These are phyloP conservation scores for Parastagonospora nodorum DNA, from an alignment of 2,329 filamentous ascomycete genomes.

Conservation along the genomic window DNA sequence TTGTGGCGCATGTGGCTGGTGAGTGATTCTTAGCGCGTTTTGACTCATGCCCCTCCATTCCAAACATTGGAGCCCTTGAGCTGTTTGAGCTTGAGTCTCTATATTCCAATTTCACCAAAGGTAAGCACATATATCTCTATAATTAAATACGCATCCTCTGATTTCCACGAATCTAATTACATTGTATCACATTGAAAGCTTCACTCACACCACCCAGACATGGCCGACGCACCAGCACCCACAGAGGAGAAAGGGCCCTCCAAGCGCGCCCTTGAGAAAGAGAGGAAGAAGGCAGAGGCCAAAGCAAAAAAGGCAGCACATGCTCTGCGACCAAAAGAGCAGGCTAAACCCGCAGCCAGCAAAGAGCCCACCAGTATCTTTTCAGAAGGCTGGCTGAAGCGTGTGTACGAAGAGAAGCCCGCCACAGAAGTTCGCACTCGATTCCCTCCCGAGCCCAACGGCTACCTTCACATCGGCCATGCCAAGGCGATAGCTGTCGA, in stretches of 20 bases:
- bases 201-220: slow-evolving; percentile 8
- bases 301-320: slow-evolving; percentile 51
- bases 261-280: slow-evolving; percentile 56
- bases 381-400: slow-evolving; percentile 56
- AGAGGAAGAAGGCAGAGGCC: slow-evolving; percentile 55
- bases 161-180: background rate
- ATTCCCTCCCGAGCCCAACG: slow-evolving; percentile 73
- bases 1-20: slow-evolving; percentile 21
- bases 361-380: slow-evolving; percentile 48
- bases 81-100: slow-evolving; percentile 5
- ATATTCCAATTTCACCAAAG: background rate
- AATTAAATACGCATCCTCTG: background rate
- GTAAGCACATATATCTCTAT: background rate
- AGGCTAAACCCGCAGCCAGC: slow-evolving; percentile 35
- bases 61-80: background rate
- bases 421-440: slow-evolving; percentile 53
- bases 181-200: background rate
- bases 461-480: slow-evolving; percentile 91
- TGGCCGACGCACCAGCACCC: slow-evolving; percentile 31
- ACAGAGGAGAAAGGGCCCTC: slow-evolving; percentile 47
- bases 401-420: slow-evolving; percentile 57
- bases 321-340: slow-evolving; percentile 48
- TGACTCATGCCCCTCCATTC: slow-evolving; percentile 30
- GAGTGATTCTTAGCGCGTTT: slow-evolving; percentile 18
- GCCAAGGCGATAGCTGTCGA: slow-evolving; percentile 96